Evolutionary conservation across 1,139 yeast species (phyloP), one percentile per base, ranked within the genome.

Genomic region (Suhomyces choctaworum): DNA sequence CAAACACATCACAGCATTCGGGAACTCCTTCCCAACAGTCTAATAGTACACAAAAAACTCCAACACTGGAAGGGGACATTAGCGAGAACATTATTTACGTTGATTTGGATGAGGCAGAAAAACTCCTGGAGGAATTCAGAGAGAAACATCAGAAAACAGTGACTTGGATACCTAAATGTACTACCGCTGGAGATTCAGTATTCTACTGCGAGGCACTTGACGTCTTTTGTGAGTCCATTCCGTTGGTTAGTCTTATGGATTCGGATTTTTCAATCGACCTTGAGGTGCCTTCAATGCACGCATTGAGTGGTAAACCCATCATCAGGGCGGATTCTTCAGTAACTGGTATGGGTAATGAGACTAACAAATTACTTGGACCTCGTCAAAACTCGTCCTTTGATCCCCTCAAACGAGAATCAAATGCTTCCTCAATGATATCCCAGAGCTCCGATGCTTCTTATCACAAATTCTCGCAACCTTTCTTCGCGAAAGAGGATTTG

Each of bases 161-260:
- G 2, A 48, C 62, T 1, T 70, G 75, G 89, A 57, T 80, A 1
- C 83, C 88, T 0, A 70, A 73, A 34, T 62, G 73, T n/a, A 73
- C 83, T 2, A 62, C 67, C 7, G 71, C 67, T 34, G 83, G 80
- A n/a, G 73, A 73, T 35, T 58, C 80, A 16, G 60, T 80, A 3
- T 83, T 70, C 54, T 80, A 75, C 54, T 78, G 80, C 46, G 73
- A 78, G 29, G 77, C 78, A 27, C 58, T 82, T 33, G 73, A 80
- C 45, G 62, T 81, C 1, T 78, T 74, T 47, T 77, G 86, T 45
- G 69, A 69, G 28, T 70, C 75, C 7, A 48, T 79, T 24, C 89
- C 90, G 0, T 56, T 76, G 39, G 41, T 56, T 4, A 45, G 50
- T 1, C 54, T 59, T 39, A 45, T 52, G 5, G 45, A 50, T 1